These are phyloP conservation scores for Sporisorium sorghi DNA, from an alignment of 1,284 basidiomycete genomes.

Conservation along the genomic window DNA sequence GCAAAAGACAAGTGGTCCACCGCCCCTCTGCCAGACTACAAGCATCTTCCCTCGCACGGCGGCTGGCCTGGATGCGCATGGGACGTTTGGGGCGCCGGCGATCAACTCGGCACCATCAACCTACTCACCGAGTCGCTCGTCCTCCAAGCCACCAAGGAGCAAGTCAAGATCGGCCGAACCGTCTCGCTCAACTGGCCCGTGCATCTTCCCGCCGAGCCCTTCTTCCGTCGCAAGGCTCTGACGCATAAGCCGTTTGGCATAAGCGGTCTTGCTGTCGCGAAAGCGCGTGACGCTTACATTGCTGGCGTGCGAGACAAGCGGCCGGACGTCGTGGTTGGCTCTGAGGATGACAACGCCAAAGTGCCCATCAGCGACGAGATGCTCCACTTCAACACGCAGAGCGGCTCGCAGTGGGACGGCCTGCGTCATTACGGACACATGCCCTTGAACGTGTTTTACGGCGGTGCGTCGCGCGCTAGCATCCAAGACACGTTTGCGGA, in stretches of 20 bases:
- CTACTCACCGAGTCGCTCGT: conserved; percentile 77
- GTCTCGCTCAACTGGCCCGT: conserved; percentile 60
- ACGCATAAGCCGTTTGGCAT: conserved; percentile 50
- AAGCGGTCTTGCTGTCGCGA: conserved; percentile 30
- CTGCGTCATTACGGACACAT: conserved; percentile 67
- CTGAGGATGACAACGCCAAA: conserved; percentile 23
- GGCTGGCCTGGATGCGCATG: conserved; percentile 73
- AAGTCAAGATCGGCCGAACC: conserved; percentile 72
- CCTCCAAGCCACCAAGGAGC: conserved; percentile 75
- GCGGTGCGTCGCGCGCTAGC: conserved; percentile 45
- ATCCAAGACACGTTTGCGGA: conserved; percentile 48
- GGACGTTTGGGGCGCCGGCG: conserved; percentile 78
- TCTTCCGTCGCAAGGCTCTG: conserved; percentile 49
- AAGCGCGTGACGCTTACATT: conserved; percentile 33
- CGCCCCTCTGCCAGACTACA: conserved; percentile 43
- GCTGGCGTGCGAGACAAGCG: conserved; percentile 17
- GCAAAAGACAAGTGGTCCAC: conserved; percentile 41
- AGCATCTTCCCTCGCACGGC: conserved; percentile 52
- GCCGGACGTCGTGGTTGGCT: conserved; percentile 21
- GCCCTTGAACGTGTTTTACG: conserved; percentile 58
- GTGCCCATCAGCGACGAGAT: conserved; percentile 61
- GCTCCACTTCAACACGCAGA: conserved; percentile 77
- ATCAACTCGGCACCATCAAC: conserved; percentile 79
- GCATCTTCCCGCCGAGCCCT: conserved; percentile 57
- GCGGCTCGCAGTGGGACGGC: conserved; percentile 81